Conservation (phyloP, 306 rosid species). For the Medicago ruthenica region DNA sequence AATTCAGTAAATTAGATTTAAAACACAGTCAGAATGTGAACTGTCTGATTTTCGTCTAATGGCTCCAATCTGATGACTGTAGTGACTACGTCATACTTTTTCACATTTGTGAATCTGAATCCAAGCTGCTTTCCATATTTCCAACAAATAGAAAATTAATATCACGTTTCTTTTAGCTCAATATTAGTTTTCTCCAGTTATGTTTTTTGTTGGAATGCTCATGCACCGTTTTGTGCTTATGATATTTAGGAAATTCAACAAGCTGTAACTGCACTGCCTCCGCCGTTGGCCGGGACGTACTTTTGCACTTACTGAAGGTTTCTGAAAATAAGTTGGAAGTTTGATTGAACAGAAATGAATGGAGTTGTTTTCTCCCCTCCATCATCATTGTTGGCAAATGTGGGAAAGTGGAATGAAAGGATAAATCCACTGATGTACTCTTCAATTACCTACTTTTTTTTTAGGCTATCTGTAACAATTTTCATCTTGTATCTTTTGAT, state of each 20-base stretch:
- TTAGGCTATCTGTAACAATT: constrained; percentile 6
- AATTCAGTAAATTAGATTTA: constrained; percentile 1
- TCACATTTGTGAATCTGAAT: background rate
- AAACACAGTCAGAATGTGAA: background rate
- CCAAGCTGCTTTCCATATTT: constrained; percentile 24
- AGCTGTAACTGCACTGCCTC: constrained; percentile 67
- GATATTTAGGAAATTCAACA: constrained; percentile 79
- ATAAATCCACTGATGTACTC: background rate
- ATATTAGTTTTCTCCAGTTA: constrained; percentile 26
- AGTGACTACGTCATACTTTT: background rate
- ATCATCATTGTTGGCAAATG: constrained; percentile 31
- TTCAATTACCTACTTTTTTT: background rate
- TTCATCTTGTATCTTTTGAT: constrained; percentile 9
- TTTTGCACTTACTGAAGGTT: constrained; percentile 81
- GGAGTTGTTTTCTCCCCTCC: constrained; percentile 23
- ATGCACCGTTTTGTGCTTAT: background rate
- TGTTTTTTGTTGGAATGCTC: background rate
- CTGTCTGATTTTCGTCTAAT: background rate
- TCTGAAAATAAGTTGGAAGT: constrained; percentile 47
- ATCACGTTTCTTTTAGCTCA: background rate
- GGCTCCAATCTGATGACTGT: constrained; percentile 3
- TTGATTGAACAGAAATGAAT: constrained; percentile 15
- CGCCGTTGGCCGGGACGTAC: constrained; percentile 78
- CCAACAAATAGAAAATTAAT: constrained; percentile 11
- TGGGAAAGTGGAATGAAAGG: constrained; percentile 21